Evolutionary conservation across 129 eudicot genomes (phyloP), one percentile per base, ranked within the genome.

Genomic region (Tagetes patula): DNA sequence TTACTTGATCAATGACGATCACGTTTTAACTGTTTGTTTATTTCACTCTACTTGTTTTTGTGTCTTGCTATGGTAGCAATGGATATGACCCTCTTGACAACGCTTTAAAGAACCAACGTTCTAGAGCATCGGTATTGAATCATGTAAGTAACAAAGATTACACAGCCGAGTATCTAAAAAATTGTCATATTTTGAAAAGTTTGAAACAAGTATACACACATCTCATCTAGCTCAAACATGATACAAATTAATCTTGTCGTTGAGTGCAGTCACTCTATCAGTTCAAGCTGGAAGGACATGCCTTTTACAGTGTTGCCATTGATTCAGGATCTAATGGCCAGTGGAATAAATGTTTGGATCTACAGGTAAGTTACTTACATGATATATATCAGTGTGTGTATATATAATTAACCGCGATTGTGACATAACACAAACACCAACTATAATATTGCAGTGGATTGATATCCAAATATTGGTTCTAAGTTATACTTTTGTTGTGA

Each of bases 81-180:
- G 45, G 45, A 62, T 62, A 62, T n/a, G 67, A 37, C 45, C 45
- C 67, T 13, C 45, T 62, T 5, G 67, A 62, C 8, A 62, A 38
- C 1, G 67, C 43, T 1, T 62, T 62, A 5, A 37, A 13, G 4
- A 11, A 4, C 31, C 67, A 34, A 34, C 67, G 30, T 62, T 62
- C 45, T 12, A 62, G 4, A 62, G 33, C 45, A 5, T 13, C 3
- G 31, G 65, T 31, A 9, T 3, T 7, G 45, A 62, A 62, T 13
- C 30, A 13, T 62, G 67, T 12, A 11, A 37, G 31, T 4, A 62
- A 13, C 13, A 10, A 62, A 62, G 45, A 62, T 37, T 30, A 34
- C 46, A 0, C 31, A 62, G 10, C 43, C 3, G 46, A 37, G 45
- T 37, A 62, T 62, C 37, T 45, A 36, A 34, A n/a, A 3, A 46